Percentiles rank a stretch among this genome's conserved stretches.
phyloP scores from a whole-genome alignment of 805 yeast species.

The Yamadazyma philogaea region DNA sequence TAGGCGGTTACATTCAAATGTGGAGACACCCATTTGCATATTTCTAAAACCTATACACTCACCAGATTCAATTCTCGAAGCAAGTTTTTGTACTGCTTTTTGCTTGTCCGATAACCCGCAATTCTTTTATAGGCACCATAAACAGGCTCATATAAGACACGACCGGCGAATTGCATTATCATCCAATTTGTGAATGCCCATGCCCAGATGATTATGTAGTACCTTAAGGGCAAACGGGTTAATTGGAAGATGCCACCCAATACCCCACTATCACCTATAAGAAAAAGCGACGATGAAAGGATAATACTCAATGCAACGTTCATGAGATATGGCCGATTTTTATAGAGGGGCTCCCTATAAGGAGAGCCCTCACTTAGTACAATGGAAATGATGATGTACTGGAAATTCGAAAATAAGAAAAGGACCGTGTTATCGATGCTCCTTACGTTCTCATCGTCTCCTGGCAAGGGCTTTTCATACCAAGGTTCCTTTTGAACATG shows the following conservation, averaged over 20 bases:
- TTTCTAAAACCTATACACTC: background rate
- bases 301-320: slow-evolving; percentile 53
- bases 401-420: slow-evolving; percentile 79
- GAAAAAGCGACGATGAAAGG: slow-evolving; percentile 55
- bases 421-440: slow-evolving; percentile 88
- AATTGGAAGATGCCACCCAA: slow-evolving; percentile 74
- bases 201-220: slow-evolving; percentile 50
- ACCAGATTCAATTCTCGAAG: slow-evolving; percentile 13
- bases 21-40: background rate
- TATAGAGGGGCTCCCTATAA: slow-evolving; percentile 70
- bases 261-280: slow-evolving; percentile 46
- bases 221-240: slow-evolving; percentile 51
- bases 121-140: slow-evolving; percentile 5
- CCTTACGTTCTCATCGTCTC: slow-evolving; percentile 71
- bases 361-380: slow-evolving; percentile 93
- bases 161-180: slow-evolving; percentile 45
- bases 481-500: slow-evolving; percentile 57
- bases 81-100: slow-evolving; percentile 40
- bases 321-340: slow-evolving; percentile 67
- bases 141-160: slow-evolving; percentile 37
- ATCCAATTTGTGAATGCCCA: slow-evolving; percentile 50
- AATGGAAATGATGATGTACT: slow-evolving; percentile 80
- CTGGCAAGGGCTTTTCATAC: slow-evolving; percentile 78
- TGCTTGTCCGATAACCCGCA: slow-evolving; percentile 23
- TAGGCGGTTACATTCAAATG: background rate